A percentile compares a stretch with the other conserved stretches of the same genome.
These are phyloP conservation scores for Scedosporium dehoogii DNA, from an alignment of 2,329 filamentous ascomycete species.

Conservation along the genomic window DNA sequence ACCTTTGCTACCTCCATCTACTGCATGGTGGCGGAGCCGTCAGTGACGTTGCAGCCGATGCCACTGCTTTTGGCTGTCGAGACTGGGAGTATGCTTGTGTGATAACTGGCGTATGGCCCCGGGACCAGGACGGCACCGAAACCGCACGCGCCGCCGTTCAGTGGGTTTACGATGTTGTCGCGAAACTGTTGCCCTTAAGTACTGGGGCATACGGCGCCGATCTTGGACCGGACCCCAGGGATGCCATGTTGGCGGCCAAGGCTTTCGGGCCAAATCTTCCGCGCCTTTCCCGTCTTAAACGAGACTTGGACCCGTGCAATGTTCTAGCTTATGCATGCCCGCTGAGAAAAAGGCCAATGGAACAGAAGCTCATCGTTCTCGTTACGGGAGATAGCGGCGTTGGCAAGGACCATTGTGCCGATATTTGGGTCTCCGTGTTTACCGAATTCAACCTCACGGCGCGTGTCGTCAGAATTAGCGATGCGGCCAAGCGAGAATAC, in stretches of 20 bases:
- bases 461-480: slow-evolving; percentile 44
- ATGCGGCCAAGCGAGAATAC: slow-evolving; percentile 47
- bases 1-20: slow-evolving; percentile 51
- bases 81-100: slow-evolving; percentile 57
- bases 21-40: slow-evolving; percentile 48
- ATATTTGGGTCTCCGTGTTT: slow-evolving; percentile 37
- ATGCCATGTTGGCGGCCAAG: slow-evolving; percentile 34
- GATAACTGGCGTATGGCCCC: slow-evolving; percentile 51
- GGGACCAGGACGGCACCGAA: slow-evolving; percentile 37
- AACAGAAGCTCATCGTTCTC: slow-evolving; percentile 42
- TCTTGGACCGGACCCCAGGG: slow-evolving; percentile 52
- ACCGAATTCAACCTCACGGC: slow-evolving; percentile 21
- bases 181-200: slow-evolving; percentile 36
- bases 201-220: slow-evolving; percentile 49
- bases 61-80: slow-evolving; percentile 52
- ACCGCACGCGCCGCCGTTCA: slow-evolving; percentile 24
- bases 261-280: slow-evolving; percentile 47
- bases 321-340: slow-evolving; percentile 47
- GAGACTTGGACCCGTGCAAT: slow-evolving; percentile 33
- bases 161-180: slow-evolving; percentile 48
- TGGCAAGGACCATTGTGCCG: slow-evolving; percentile 53
- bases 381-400: slow-evolving; percentile 43
- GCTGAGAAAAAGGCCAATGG: slow-evolving; percentile 26
- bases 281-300: slow-evolving; percentile 42
- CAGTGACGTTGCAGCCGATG: slow-evolving; percentile 28